These are phyloP conservation scores for Fusarium gaditjirri DNA, from an alignment of 2,329 filamentous ascomycete species.

Conservation along the genomic window DNA sequence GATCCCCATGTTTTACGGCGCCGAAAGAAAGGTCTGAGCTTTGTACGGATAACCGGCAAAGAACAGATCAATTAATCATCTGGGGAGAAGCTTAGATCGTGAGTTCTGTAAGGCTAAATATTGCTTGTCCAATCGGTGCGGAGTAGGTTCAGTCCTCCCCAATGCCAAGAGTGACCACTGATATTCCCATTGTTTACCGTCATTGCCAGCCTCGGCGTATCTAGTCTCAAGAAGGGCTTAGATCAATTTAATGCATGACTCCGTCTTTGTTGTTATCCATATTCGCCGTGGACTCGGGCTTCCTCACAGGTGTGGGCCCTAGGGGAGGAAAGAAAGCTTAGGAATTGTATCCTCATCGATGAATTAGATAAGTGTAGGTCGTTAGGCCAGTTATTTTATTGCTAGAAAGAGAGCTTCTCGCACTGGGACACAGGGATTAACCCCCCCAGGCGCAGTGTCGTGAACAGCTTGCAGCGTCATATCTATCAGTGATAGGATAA, in stretches of 20 bases:
- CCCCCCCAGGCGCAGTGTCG: too few relatives aligned
- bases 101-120: neutral
- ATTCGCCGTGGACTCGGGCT: fast-evolving
- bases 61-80: neutral
- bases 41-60: neutral
- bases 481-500: neutral
- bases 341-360: too few relatives aligned
- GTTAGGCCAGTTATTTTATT: neutral
- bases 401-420: neutral
- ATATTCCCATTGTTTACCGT: neutral
- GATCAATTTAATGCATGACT: fast-evolving
- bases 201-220: neutral
- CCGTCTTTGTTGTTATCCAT: too few relatives aligned
- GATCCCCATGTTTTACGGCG: neutral
- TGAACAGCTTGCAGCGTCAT: neutral
- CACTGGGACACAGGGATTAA: neutral
- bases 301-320: neutral
- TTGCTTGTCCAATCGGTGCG: neutral
- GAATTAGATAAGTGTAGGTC: neutral
- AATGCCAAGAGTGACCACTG: neutral
- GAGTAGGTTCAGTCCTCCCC: neutral
- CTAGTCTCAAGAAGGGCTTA: too few relatives aligned
- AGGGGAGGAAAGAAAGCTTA: neutral
- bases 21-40: neutral
- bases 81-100: neutral